A percentile compares a stretch with the other conserved stretches of the same genome.
Conservation (phyloP, 805 yeast species). For the Maudiozyma barnettii region DNA sequence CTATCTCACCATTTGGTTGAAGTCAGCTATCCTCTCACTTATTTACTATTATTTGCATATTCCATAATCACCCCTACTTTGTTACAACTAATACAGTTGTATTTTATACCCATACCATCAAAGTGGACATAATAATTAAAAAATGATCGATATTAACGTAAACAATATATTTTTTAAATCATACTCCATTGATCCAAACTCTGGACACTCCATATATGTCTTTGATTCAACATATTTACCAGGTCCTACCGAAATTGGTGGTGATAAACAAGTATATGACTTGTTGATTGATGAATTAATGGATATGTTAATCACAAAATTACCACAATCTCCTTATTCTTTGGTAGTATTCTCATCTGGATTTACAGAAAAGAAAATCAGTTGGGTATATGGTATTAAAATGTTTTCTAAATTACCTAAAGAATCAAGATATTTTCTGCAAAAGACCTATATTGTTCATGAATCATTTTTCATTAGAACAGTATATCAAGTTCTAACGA, state of each 20-base stretch:
- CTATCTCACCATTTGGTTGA: too few relatives aligned
- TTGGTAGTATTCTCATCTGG: slow-evolving; percentile 79
- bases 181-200: slow-evolving; percentile 53
- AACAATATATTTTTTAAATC: slow-evolving; percentile 48
- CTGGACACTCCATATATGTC: slow-evolving; percentile 64
- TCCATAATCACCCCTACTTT: neutral
- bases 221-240: slow-evolving; percentile 81
- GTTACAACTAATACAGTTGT: neutral
- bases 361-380: slow-evolving; percentile 38
- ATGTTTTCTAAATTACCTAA: slow-evolving; percentile 51
- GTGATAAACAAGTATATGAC: slow-evolving; percentile 31
- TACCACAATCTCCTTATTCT: slow-evolving; percentile 58
- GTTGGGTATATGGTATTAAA: slow-evolving; percentile 66
- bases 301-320: slow-evolving; percentile 41
- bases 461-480: slow-evolving; percentile 85
- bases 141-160: slow-evolving; percentile 26
- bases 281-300: slow-evolving; percentile 42
- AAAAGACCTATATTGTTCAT: slow-evolving; percentile 70
- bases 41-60: too few relatives aligned
- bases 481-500: slow-evolving; percentile 58
- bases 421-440: slow-evolving; percentile 42
- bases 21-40: too few relatives aligned
- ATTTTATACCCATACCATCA: neutral
- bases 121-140: neutral
- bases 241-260: slow-evolving; percentile 35